A percentile compares a stretch with the other conserved stretches of the same genome.
These are phyloP conservation scores for Kurtzmaniella quercitrusa DNA, from an alignment of 1,139 yeast species.

Conservation along the genomic window DNA sequence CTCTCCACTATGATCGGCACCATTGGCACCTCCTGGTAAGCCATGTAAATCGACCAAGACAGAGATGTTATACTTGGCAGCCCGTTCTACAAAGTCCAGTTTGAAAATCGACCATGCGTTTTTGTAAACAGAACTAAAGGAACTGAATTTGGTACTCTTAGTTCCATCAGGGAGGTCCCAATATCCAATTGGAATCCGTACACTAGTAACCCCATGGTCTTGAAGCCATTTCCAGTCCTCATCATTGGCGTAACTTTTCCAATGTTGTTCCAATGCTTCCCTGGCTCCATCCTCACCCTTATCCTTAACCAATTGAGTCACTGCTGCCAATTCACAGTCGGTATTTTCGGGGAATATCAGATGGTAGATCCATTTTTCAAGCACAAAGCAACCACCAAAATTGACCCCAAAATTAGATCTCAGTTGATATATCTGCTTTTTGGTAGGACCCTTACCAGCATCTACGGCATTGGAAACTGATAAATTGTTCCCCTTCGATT, in stretches of 20 bases:
- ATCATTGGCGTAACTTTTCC: constrained; percentile 60
- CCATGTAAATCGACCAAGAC: constrained; percentile 85
- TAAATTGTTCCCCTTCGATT: constrained; percentile 30
- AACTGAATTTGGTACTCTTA: constrained; percentile 57
- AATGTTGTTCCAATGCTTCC: constrained; percentile 58
- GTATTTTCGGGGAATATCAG: constrained; percentile 53
- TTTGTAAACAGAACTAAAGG: constrained; percentile 51
- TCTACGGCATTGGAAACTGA: constrained; percentile 23
- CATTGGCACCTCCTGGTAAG: constrained; percentile 89
- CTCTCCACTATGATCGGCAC: constrained; percentile 79
- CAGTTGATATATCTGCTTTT: constrained; percentile 54
- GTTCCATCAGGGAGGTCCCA: constrained; percentile 68
- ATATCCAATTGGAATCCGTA: constrained; percentile 86
- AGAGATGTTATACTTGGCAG: constrained; percentile 56
- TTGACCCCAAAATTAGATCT: constrained; percentile 82
- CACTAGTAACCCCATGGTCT: constrained; percentile 63
- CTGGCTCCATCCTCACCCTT: constrained; percentile 56
- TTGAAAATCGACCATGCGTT: constrained; percentile 68
- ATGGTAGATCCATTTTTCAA: constrained; percentile 72
- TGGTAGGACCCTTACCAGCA: constrained; percentile 35
- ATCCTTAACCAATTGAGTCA: constrained; percentile 40
- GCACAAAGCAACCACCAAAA: constrained; percentile 77
- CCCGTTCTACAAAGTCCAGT: constrained; percentile 48
- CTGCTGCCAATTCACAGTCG: constrained; percentile 70
- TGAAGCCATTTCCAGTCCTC: constrained; percentile 78